Base-by-base conservation (phyloP, 139 green algal species). In the Pleodorina starrii region DNA sequence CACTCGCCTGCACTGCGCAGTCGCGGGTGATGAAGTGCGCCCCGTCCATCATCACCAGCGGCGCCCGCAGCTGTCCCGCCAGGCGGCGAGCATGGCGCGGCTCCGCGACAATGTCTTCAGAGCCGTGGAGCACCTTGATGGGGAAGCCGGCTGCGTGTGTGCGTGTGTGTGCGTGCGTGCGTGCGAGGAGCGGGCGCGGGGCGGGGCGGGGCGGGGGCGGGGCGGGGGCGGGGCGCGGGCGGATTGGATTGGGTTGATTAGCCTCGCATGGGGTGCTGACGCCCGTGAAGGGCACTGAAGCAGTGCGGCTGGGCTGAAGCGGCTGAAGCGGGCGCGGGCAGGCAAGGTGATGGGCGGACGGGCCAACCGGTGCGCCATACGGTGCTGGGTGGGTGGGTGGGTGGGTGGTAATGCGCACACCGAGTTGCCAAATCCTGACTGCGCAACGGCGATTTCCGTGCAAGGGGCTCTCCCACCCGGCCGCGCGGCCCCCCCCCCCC, bases 21-120 rank as follows among this genome's bases (percentile, higher is more conserved):
- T 95, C 92, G 0, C 93, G 86, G 3, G 89, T 76, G 2, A 94
- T 86, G 68, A 96, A 95, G 72, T 96, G 93, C 29, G 90, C 93
- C 12, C 92, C 90, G 29, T 92, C 83, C 71, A 94, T n/a, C 86
- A 94, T 71, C 50, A 94, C 76, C 59, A 90, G 76, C 29, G 74
- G 75, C 11, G 59, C 59, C 36, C 51, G 17, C 66, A 90, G 76
- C 21, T 43, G 29, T 2, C 11, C 2, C 1, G 86, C 73, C 86
- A 90, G 42, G 14, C 60, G 68, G 12, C 29, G 36, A 3, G 83
- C 83, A 32, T 88, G 46, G 10, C 35, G 32, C 32, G 69, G 83
- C 27, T 27, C 35, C 6, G 83, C 83, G 23, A 88, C 32, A 44
- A 88, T 81, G 66, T 88, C 83, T 5, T 51, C 43, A 1, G 43